Evolutionary conservation across 2,329 filamentous ascomycete genomes (phyloP).

Genomic region (Neofusicoccum kwambonambiense): DNA sequence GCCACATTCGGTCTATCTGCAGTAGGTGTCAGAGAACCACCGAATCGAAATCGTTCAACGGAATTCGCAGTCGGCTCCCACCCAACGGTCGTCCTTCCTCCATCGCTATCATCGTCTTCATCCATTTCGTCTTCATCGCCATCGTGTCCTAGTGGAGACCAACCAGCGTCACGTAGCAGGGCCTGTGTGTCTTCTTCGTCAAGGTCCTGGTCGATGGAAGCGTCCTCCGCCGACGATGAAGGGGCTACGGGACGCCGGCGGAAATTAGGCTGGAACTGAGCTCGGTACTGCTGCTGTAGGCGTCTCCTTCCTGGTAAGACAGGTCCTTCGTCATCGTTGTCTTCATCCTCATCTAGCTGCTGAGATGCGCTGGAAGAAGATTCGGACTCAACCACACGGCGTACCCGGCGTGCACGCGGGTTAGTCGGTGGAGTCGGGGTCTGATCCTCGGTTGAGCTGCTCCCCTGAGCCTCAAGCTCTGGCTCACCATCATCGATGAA

Average conservation of each 20-base stretch:
- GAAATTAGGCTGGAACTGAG: slow-evolving; percentile 24
- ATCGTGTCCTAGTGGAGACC: slow-evolving; percentile 37
- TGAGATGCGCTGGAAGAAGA: slow-evolving; percentile 36
- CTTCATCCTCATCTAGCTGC: slow-evolving; percentile 36
- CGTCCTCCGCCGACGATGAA: slow-evolving; percentile 26
- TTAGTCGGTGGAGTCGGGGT: slow-evolving; percentile 30
- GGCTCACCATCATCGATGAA: slow-evolving; percentile 38
- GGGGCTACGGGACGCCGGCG: slow-evolving; percentile 10
- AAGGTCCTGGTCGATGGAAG: slow-evolving; percentile 35
- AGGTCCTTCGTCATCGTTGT: slow-evolving; percentile 38
- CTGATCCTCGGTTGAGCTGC: slow-evolving; percentile 32
- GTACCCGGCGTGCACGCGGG: slow-evolving; percentile 28
- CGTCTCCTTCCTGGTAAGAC: slow-evolving; percentile 34
- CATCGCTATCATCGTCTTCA: slow-evolving; percentile 41
- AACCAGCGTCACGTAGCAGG: slow-evolving; percentile 34
- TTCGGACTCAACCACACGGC: slow-evolving; percentile 41
- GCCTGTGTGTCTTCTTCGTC: slow-evolving; percentile 40
- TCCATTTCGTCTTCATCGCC: slow-evolving; percentile 37
- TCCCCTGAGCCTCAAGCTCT: slow-evolving; percentile 27
- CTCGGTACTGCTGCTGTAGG: slow-evolving; percentile 16
- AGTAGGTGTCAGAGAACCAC: slow-evolving; percentile 49
- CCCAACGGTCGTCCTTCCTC: slow-evolving; percentile 45
- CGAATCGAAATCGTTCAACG: slow-evolving; percentile 45
- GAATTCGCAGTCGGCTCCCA: slow-evolving; percentile 46
- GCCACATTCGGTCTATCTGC: slow-evolving; percentile 44